Percentiles rank a stretch among this genome's conserved stretches.
These are phyloP conservation scores for Phylloporus sp. DNA, from an alignment of 768 basidiomycete genomes.

Conservation along the genomic window DNA sequence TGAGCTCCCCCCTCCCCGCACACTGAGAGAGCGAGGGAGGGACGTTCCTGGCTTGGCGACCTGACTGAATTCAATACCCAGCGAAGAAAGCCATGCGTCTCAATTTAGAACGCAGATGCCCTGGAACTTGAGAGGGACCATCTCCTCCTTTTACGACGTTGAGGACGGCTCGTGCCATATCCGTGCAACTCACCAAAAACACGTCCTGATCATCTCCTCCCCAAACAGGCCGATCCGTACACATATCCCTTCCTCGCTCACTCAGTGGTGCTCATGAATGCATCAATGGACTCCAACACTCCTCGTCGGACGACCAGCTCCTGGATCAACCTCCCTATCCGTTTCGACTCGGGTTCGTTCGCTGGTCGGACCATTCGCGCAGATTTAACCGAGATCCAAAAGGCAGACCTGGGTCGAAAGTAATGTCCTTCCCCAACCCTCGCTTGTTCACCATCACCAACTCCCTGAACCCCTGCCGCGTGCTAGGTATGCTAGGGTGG, in stretches of 20 bases:
- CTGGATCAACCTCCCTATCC: slow-evolving; percentile 40
- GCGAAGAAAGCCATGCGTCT: slow-evolving; percentile 11
- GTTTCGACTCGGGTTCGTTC: slow-evolving; percentile 58
- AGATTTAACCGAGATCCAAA: slow-evolving; percentile 58
- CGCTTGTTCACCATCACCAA: background rate
- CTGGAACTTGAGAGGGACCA: slow-evolving; percentile 1
- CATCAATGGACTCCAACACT: slow-evolving; percentile 10
- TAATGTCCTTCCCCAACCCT: slow-evolving; percentile 24
- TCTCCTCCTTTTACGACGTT: background rate
- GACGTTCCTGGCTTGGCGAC: slow-evolving; percentile 16
- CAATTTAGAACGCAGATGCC: slow-evolving; percentile 23
- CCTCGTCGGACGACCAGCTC: slow-evolving; percentile 29
- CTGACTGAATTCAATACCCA: slow-evolving; percentile 11
- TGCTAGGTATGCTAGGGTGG: slow-evolving; percentile 53
- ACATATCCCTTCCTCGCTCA: background rate
- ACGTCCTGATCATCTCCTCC: slow-evolving; percentile 12
- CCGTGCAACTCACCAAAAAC: slow-evolving; percentile 7
- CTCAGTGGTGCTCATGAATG: slow-evolving; percentile 18
- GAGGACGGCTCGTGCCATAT: slow-evolving; percentile 6
- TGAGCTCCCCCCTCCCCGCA: background rate
- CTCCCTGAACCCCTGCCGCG: slow-evolving; percentile 1
- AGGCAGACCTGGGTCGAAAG: slow-evolving; percentile 68
- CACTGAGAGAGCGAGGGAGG: background rate
- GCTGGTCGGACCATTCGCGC: slow-evolving; percentile 51
- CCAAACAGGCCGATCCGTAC: slow-evolving; percentile 8